Base-by-base conservation (phyloP, 1,139 yeast genomes). In the Hemisphaericaspora subhashii region DNA sequence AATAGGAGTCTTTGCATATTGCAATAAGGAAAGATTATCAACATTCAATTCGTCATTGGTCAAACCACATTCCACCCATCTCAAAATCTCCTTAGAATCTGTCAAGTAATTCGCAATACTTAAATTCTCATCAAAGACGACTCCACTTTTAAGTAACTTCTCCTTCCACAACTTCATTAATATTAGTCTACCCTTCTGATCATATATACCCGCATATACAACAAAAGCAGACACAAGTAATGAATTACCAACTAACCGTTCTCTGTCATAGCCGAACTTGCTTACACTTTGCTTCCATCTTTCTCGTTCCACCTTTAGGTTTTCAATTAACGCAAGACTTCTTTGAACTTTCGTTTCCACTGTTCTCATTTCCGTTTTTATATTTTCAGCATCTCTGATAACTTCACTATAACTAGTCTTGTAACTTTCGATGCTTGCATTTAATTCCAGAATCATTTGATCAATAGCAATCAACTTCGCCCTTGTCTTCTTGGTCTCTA, bases 381-480 rank as follows among this genome's bases (percentile, higher is more conserved):
- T 81, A 26, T 69, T 66, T 54, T 92, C 97, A 0, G 87, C 76
- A 30, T 87, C 92, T 41, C 96, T 68, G 33, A 92, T 88, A 26
- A 86, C 65, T 8, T 63, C 67, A 35, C 94, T 86, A 56, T 92
- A 92, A 12, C 74, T 76, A 10, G 66, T 72, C 48, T 88, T 87
- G 48, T 82, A 86, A 2, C 57, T 52, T 36, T 81, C 88, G 43
- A 92, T 87, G 38, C 84, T 81, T 11, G 58, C 68, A 47, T 85
- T 83, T 28, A 90, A 65, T 52, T 90, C 97, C 0, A 53, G 59
- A 20, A 90, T 85, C 95, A 90, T 87, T 42, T 86, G 83, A 31
- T 81, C 80, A 32, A 90, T 83, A 0, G 94, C 95, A 33, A 74
- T 69, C n/a, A 87, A 70, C 52, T 83, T 80, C 1, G 84, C 81